Conservation (phyloP, 352 stramenopile genomes). For the Pythium dissimile region DNA sequence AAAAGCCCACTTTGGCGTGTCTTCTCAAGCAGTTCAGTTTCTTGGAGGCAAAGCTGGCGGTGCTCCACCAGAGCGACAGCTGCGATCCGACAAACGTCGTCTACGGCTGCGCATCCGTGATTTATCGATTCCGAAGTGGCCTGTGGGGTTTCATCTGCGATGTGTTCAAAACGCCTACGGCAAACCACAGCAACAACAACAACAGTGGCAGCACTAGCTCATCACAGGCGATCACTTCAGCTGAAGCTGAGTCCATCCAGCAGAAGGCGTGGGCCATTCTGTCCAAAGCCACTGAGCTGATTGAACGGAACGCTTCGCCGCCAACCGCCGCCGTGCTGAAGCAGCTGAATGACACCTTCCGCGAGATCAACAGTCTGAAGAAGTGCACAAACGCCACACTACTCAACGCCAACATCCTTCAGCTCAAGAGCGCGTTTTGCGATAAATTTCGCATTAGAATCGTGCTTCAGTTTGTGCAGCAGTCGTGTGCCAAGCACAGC, state of each 20-base stretch:
- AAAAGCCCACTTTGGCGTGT: slow-evolving; percentile 67
- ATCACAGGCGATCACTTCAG: slow-evolving; percentile 37
- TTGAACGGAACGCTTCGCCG: slow-evolving; percentile 44
- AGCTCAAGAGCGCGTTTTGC: slow-evolving; percentile 65
- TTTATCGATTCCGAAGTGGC: slow-evolving; percentile 62
- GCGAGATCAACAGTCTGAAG: slow-evolving; percentile 58
- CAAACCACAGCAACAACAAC: slow-evolving; percentile 10
- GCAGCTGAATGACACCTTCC: slow-evolving; percentile 62
- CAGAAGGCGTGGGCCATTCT: slow-evolving; percentile 57
- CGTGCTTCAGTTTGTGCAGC: slow-evolving; percentile 52
- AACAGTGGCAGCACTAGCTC: not conserved
- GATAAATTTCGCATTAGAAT: slow-evolving; percentile 57
- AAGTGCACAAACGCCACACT: slow-evolving; percentile 60
- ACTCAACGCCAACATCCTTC: slow-evolving; percentile 63
- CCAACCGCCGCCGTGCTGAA: slow-evolving; percentile 38
- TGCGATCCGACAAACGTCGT: slow-evolving; percentile 36
- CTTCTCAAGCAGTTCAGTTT: slow-evolving; percentile 68
- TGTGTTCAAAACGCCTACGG: slow-evolving; percentile 49
- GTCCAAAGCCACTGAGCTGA: slow-evolving; percentile 39
- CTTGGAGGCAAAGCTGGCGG: slow-evolving; percentile 42
- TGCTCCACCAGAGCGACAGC: slow-evolving; percentile 28
- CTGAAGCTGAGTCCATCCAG: slow-evolving; percentile 66
- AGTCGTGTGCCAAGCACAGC: slow-evolving; percentile 32
- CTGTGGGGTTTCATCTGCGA: slow-evolving; percentile 78
- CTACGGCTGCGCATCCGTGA: slow-evolving; percentile 44